Conservation (phyloP, 2,329 filamentous ascomycete species). For the Ploettnerulaceae sp. region DNA sequence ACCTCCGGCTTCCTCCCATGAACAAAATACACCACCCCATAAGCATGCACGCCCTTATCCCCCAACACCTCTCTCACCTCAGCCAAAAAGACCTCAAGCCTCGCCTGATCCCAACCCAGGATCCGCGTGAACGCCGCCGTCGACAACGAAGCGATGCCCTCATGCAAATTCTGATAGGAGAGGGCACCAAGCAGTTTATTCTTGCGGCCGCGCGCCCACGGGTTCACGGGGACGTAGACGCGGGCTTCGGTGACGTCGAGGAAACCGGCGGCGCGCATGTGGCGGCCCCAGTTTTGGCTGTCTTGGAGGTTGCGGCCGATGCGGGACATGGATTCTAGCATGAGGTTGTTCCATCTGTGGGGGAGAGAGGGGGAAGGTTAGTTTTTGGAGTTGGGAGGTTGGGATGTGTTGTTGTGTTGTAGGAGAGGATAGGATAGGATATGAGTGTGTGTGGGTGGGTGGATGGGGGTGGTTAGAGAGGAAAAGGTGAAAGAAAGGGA, state of each 20-base stretch:
- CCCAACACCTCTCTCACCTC: constrained; percentile 14
- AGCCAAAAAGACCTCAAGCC: constrained; percentile 11
- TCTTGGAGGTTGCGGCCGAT: constrained; percentile 20
- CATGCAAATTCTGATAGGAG: constrained; percentile 15
- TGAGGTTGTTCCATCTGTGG: constrained; percentile 14
- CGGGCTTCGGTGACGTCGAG: constrained; percentile 33
- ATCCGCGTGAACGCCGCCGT: constrained; percentile 18
- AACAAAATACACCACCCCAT: constrained; percentile 17
- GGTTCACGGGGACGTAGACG: constrained; percentile 35
- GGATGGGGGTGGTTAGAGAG: neutral
- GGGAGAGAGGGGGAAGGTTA: constrained; percentile 7
- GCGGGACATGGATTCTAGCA: constrained; percentile 8
- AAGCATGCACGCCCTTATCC: constrained; percentile 14
- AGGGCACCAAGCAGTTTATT: constrained; percentile 37
- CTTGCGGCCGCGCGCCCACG: constrained; percentile 36
- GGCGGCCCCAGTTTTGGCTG: constrained; percentile 8
- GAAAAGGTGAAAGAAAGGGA: neutral
- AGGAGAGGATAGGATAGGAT: too few relatives aligned
- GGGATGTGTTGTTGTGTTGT: too few relatives aligned
- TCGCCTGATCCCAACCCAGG: constrained; percentile 15
- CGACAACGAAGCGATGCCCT: constrained; percentile 14
- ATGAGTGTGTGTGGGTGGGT: too few relatives aligned
- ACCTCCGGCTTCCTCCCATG: constrained; percentile 29
- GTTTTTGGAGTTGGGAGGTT: too few relatives aligned
- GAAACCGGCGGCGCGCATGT: constrained; percentile 38